Evolutionary conservation across 306 rosid species (phyloP).

Genomic region (Trifolium fragiferum): DNA sequence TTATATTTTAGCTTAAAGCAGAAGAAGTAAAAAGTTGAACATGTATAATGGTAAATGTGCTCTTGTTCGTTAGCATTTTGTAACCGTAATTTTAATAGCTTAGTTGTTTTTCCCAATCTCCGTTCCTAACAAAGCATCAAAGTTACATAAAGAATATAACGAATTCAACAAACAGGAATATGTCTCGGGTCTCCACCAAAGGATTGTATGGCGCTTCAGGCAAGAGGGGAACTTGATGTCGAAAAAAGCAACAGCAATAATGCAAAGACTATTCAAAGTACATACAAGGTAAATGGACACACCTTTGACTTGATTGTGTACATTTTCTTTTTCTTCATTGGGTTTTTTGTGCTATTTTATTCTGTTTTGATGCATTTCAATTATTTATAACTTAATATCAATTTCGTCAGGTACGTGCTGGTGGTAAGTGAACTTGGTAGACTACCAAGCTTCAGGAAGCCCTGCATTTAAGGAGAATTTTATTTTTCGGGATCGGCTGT

Average conservation of each 20-base stretch:
- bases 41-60: constrained; percentile 20
- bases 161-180: background rate
- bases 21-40: constrained; percentile 12
- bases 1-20: constrained; percentile 12
- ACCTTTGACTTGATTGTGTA: constrained; percentile 29
- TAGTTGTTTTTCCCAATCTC: background rate
- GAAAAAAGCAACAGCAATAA: background rate
- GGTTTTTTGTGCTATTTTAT: background rate
- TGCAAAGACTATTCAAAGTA: background rate
- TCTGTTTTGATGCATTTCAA: constrained; percentile 7
- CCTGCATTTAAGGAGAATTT: constrained; percentile 12
- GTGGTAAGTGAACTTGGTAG: constrained; percentile 10
- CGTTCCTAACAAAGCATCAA: background rate
- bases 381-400: constrained; percentile 11
- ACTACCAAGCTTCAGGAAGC: constrained; percentile 1
- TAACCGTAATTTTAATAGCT: constrained; percentile 11
- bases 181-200: background rate
- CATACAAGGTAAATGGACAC: constrained; percentile 6
- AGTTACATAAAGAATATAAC: constrained; percentile 8
- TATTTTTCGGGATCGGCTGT: background rate
- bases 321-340: constrained; percentile 13
- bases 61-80: constrained; percentile 19
- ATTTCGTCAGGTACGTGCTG: constrained; percentile 31
- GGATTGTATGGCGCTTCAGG: background rate
- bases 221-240: constrained; percentile 23